phyloP scores from a whole-genome alignment of 139 green algal species.

The Tetradesmus obliquus region DNA sequence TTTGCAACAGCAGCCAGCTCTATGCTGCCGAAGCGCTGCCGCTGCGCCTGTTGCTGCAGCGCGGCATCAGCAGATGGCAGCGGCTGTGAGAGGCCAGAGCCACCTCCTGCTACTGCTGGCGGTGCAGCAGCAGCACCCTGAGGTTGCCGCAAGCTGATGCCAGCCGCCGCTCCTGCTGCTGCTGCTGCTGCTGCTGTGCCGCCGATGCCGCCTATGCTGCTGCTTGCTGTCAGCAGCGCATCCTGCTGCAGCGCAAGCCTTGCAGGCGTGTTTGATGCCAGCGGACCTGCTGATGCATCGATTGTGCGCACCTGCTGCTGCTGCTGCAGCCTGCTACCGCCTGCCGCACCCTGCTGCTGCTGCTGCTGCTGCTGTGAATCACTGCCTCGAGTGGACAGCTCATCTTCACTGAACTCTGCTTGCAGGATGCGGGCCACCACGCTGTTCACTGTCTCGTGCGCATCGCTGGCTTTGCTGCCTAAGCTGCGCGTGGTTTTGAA shows the following conservation, averaged over 20 bases:
- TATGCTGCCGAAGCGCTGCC: conserved; percentile 8
- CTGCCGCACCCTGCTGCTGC: not conserved
- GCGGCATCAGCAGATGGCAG: not conserved
- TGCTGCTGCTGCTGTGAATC: conserved; percentile 23
- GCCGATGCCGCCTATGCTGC: not conserved
- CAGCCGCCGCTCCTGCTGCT: conserved; percentile 18
- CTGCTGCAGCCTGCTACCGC: not conserved
- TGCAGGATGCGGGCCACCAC: conserved; percentile 62
- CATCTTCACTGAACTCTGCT: conserved; percentile 45
- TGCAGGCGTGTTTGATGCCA: conserved; percentile 30
- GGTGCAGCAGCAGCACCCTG: not conserved
- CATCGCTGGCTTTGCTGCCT: conserved; percentile 37
- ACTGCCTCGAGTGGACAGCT: conserved; percentile 17
- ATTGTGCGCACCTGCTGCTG: conserved; percentile 33
- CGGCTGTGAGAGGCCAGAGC: not conserved
- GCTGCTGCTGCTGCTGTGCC: conserved; percentile 19
- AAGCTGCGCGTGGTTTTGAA: not conserved
- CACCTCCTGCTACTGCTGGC: not conserved
- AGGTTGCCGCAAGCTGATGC: not conserved
- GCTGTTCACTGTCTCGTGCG: conserved; percentile 63
- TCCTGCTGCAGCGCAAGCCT: conserved; percentile 38
- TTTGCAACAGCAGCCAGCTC: conserved; percentile 24
- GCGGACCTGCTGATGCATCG: conserved; percentile 34
- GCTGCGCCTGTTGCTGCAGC: conserved; percentile 3
- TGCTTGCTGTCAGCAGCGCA: conserved; percentile 35